Base-by-base conservation (phyloP, 768 basidiomycete genomes). In the Clitopilus passeckerianus region DNA sequence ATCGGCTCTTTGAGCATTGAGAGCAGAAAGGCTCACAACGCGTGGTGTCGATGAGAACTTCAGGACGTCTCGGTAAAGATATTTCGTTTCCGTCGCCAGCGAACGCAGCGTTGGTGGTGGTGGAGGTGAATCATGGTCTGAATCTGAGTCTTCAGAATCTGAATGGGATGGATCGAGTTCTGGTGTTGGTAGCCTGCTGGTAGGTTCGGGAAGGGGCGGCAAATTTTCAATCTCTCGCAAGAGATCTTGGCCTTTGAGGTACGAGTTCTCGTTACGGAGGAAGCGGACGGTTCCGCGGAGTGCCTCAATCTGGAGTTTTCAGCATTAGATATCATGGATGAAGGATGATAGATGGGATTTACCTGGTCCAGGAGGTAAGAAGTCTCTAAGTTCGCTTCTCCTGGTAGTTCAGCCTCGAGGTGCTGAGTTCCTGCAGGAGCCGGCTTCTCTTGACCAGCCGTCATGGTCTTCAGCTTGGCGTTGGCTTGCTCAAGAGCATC, bases 251-350 rank as follows among this genome's bases (percentile, higher is more conserved):
- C 94, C 93, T 69, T 91, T 95, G 74, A 98, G 86, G 69, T 92
- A 94, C 1, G 92, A 84, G 70, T 98, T 98, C 72, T 98, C 95
- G 34, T 82, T 86, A 22, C 95, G 86, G n/a, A 99, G 79, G 84
- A 91, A 98, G 18, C 93, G 86, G 27, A 98, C 86, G 0, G 95
- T 91, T 5, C 89, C 87, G 41, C 93, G 90, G n/a, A 98, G 82
- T 14, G 90, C 90, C 52, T 96, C 91, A 67, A 98, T 87, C 90
- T 94, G 59, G 16, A 52, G 10, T 16, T 34, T 12, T n/a, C 5
- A 1, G 64, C 23, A 58, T 61, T 30, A 59, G 53, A 41, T 59
- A 30, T 60, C 6, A 20, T 60, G 22, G 23, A 57, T 16, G 16
- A 58, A 35, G 35, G 57, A 18, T n/a, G 6, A 18, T 34, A 33